phyloP scores from a whole-genome alignment of 1,284 basidiomycete genomes.

The Malassezia pachydermatis region DNA sequence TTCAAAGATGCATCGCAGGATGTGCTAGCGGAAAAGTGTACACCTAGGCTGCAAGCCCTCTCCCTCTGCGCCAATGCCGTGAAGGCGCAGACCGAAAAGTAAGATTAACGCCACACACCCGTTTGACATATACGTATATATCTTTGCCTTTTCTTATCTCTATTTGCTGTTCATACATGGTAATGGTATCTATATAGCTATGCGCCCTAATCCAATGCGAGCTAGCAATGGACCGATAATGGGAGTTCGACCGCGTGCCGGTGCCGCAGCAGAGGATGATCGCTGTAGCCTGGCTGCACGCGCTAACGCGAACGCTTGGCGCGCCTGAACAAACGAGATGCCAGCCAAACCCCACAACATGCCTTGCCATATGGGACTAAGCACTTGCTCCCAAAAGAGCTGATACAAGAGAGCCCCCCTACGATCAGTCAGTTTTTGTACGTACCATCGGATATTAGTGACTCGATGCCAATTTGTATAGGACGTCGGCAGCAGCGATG shows the following conservation, averaged over 20 bases:
- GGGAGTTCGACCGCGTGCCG: not conserved
- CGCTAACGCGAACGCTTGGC: not conserved
- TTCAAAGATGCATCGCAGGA: conserved; percentile 25
- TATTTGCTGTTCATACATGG: no score
- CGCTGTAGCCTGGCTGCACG: not conserved
- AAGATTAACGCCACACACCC: not conserved
- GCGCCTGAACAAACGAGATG: conserved; percentile 4
- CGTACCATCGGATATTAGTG: conserved; percentile 3
- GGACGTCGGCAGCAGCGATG: not conserved
- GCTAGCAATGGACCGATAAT: conserved; percentile 5
- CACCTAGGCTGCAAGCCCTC: conserved; percentile 28
- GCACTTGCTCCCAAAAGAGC: conserved; percentile 11
- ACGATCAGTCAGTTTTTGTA: not conserved
- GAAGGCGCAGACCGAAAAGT: conserved; percentile 25
- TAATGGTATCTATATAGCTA: conserved; percentile 7
- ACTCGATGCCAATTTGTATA: conserved; percentile 9
- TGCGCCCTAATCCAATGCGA: conserved; percentile 3
- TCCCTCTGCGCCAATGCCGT: conserved; percentile 40
- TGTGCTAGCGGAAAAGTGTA: conserved; percentile 32
- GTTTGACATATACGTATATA: no score
- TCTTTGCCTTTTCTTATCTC: no score
- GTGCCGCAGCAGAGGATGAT: no score
- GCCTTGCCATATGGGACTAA: conserved; percentile 18
- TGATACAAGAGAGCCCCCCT: not conserved
- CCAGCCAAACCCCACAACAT: conserved; percentile 17